Evolutionary conservation across 306 rosid genomes (phyloP).

Genomic region (Pueraria montana): DNA sequence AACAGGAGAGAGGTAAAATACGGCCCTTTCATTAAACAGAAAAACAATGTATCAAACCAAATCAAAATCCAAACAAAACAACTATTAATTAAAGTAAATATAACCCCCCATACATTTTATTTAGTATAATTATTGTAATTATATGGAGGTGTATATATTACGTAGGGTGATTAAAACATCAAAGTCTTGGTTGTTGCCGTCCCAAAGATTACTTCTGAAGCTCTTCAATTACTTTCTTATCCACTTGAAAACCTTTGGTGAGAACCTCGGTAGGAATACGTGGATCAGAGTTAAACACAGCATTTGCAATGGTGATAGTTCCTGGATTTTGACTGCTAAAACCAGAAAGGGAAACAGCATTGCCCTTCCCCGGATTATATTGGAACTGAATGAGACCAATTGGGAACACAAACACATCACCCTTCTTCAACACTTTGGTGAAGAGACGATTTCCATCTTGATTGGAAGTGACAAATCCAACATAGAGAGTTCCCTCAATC

Average conservation of each 20-base stretch:
- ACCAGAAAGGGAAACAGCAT: neutral
- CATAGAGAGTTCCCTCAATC: neutral
- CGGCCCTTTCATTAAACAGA: too few relatives aligned
- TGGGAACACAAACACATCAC: neutral
- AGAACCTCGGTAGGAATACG: neutral
- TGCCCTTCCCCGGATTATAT: neutral
- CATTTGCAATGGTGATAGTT: neutral
- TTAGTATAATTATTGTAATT: too few relatives aligned
- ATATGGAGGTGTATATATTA: too few relatives aligned
- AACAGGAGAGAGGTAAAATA: too few relatives aligned
- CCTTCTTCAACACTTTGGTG: neutral
- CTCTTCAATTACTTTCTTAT: neutral
- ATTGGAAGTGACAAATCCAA: neutral
- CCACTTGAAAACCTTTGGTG: neutral
- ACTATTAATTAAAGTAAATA: too few relatives aligned
- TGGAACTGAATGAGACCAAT: too few relatives aligned
- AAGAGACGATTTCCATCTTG: neutral
- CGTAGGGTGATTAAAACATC: too few relatives aligned
- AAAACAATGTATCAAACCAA: too few relatives aligned
- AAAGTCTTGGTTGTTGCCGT: neutral
- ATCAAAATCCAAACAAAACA: too few relatives aligned
- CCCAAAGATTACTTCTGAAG: slow-evolving; percentile 40
- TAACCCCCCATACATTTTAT: too few relatives aligned
- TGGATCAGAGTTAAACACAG: neutral
- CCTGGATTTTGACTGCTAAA: neutral